Base-by-base conservation (phyloP, 257 asterid species). In the Solanum sitiens region DNA sequence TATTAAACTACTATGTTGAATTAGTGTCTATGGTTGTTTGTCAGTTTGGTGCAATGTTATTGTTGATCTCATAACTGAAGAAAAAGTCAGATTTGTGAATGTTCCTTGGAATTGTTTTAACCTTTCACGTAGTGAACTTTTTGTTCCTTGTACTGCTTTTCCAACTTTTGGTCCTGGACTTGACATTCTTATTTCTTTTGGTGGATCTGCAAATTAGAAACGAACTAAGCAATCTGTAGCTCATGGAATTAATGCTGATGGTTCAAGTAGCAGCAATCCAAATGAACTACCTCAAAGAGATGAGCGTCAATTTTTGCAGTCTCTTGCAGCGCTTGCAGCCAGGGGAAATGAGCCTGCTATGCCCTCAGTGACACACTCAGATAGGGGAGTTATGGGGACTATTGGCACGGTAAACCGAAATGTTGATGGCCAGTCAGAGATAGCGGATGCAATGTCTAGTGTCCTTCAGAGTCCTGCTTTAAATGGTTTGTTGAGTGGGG, bases 221-320 rank as follows among this genome's bases (percentile, higher is more conserved):
- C 94, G 94, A 89, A 89, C 84, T 63, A 94, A 83, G 91, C 96
- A 85, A 88, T 91, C 94, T 25, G 91, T 79, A 85, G 80, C 90
- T 23, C 92, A 86, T 86, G 42, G 92, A 82, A 92, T 89, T 88
- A 89, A 76, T 35, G 72, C 71, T n/a, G 95, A 87, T 56, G 90
- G 91, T 87, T 93, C 94, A 72, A 89, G 89, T 91, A 86, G 87
- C 79, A 56, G 91, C 84, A 88, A 84, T 89, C 93, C 91, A 90
- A 86, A 86, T 61, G 89, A 89, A 86, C 94, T 92, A 86, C 74
- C 95, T 35, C 84, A 85, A 87, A 91, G 89, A 85, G 92, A 87
- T 73, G 98, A 95, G 44, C 99, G 94, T 86, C 94, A 93, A 42
- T 93, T 95, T 83, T 89, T 95, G 94, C 98, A 94, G 61, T 93